Percentiles rank a stretch among this genome's conserved stretches.
Conservation (phyloP, 2,329 filamentous ascomycete genomes). For the Paramyrothecium sp. region DNA sequence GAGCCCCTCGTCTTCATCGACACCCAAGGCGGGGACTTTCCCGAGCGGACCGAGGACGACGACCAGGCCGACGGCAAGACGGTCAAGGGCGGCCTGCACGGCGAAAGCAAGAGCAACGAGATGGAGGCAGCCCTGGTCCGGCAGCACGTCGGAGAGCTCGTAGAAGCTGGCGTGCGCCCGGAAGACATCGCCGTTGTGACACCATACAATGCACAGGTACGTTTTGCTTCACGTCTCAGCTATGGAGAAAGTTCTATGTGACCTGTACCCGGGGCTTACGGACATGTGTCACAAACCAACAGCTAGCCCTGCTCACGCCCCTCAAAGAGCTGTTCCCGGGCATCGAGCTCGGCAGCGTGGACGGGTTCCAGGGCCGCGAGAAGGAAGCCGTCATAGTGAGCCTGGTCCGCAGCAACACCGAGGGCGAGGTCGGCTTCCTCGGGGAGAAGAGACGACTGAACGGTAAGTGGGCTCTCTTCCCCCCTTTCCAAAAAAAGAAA, state of each 20-base stretch:
- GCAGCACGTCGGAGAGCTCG: conserved; percentile 71
- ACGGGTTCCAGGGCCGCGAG: conserved; percentile 95
- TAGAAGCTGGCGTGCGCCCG: conserved; percentile 75
- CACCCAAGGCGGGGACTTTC: conserved; percentile 91
- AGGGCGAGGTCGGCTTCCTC: conserved; percentile 88
- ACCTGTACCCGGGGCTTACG: too few species aligned
- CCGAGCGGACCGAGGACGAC: conserved; percentile 77
- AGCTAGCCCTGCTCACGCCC: conserved; percentile 76
- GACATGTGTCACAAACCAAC: conserved; percentile 4
- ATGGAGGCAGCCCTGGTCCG: conserved; percentile 82
- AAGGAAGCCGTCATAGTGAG: conserved; percentile 94
- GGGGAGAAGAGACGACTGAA: conserved; percentile 90
- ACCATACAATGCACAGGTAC: conserved; percentile 89
- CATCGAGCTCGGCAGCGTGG: conserved; percentile 92
- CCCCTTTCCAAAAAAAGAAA: background rate
- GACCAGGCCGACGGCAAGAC: conserved; percentile 48
- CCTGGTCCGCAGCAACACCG: conserved; percentile 86
- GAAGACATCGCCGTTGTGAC: conserved; percentile 92
- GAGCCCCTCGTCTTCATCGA: conserved; percentile 93
- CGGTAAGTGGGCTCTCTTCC: conserved; percentile 54
- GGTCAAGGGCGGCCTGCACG: conserved; percentile 41
- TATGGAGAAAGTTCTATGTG: too few species aligned
- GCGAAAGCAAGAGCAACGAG: conserved; percentile 83
- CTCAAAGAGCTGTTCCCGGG: conserved; percentile 80
- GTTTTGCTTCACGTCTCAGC: conserved; percentile 1